phyloP scores from a whole-genome alignment of 83 land plant species.

The Picea engelmannii region DNA sequence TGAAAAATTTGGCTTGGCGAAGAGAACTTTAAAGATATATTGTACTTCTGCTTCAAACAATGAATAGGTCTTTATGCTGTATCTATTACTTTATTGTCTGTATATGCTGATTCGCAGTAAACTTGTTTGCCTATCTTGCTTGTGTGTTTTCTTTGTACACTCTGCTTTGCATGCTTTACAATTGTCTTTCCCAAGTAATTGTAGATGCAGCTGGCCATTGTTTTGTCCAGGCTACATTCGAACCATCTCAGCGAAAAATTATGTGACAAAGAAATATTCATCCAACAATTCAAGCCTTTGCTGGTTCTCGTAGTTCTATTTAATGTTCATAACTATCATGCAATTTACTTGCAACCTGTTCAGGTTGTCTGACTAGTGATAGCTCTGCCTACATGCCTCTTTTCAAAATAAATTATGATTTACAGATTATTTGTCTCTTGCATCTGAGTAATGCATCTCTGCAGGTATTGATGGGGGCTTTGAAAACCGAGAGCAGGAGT shows the following conservation, averaged over 20 bases:
- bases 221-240: neutral
- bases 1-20: neutral
- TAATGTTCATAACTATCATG: neutral
- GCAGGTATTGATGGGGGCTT: constrained; percentile 97
- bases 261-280: neutral
- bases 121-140: neutral
- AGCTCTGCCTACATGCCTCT: neutral
- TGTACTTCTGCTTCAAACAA: neutral
- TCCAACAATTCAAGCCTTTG: neutral
- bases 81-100: neutral
- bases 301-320: neutral
- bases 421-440: neutral
- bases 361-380: neutral
- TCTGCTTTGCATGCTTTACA: neutral
- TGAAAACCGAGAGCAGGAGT: constrained; percentile 84
- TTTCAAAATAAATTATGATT: constrained; percentile 10
- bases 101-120: neutral
- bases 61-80: neutral
- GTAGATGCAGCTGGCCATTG: no score
- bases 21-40: neutral
- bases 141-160: neutral
- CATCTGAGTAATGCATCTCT: constrained; percentile 15
- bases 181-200: neutral
- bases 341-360: constrained; percentile 6
- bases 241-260: neutral